A percentile compares a stretch with the other conserved stretches of the same genome.
phyloP scores from a whole-genome alignment of 371 early-diverging fungal species.

The Syncephalis fuscata region DNA sequence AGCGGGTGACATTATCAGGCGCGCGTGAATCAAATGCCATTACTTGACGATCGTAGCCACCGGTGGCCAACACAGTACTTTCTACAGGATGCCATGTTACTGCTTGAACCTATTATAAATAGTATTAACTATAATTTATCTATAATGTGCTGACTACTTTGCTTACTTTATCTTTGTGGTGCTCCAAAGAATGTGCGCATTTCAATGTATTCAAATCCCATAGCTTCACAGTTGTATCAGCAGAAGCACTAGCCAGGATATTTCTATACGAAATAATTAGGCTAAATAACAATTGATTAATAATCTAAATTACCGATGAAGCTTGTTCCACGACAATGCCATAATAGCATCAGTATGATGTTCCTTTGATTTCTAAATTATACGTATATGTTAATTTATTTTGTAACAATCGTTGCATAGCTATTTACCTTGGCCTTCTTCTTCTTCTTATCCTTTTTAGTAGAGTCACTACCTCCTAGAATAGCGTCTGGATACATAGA shows the following conservation, averaged over 20 bases:
- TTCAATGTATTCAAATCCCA: constrained; percentile 74
- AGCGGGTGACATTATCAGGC: constrained; percentile 36
- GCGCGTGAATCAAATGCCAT: constrained; percentile 78
- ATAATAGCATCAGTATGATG: constrained; percentile 89
- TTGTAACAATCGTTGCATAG: background rate
- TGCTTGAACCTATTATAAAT: constrained; percentile 33
- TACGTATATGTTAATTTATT: background rate
- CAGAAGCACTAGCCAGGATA: constrained; percentile 79
- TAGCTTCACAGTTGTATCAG: constrained; percentile 89
- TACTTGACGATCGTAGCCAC: constrained; percentile 75
- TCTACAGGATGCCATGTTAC: constrained; percentile 83
- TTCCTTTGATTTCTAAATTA: constrained; percentile 35
- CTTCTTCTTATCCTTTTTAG: constrained; percentile 29
- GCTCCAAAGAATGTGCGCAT: constrained; percentile 56
- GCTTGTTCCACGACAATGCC: constrained; percentile 82
- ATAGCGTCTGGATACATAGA: constrained; percentile 79
- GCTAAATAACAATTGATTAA: background rate
- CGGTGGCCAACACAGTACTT: constrained; percentile 69
- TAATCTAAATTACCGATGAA: constrained; percentile 31
- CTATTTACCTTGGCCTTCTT: constrained; percentile 14
- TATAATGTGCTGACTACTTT: background rate
- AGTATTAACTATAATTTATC: background rate
- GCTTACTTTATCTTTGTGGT: constrained; percentile 73
- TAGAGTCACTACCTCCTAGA: constrained; percentile 50
- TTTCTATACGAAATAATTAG: constrained; percentile 23